phyloP scores from a whole-genome alignment of 2,329 filamentous ascomycete species.

The Rutstroemia sp. region DNA sequence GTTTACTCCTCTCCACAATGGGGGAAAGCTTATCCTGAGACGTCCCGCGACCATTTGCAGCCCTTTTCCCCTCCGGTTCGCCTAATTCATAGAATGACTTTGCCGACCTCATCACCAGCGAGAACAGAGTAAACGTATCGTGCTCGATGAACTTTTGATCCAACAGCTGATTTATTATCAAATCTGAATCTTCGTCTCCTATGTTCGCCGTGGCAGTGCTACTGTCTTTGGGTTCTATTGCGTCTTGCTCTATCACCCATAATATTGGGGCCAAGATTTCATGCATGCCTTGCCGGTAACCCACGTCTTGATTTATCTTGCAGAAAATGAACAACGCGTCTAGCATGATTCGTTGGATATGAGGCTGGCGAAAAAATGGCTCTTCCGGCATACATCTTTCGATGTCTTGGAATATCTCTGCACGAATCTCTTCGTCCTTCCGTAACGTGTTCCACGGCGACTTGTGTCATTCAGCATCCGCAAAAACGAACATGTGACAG shows the following conservation, averaged over 20 bases:
- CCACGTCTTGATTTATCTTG: constrained; percentile 79
- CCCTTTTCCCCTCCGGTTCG: constrained; percentile 36
- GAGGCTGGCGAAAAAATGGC: constrained; percentile 74
- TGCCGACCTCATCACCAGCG: constrained; percentile 77
- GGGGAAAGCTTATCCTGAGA: constrained; percentile 43
- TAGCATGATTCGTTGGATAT: constrained; percentile 72
- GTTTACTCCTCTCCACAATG: constrained; percentile 78
- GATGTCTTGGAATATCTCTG: constrained; percentile 92
- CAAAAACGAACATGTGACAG: neutral
- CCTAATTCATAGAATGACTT: constrained; percentile 72
- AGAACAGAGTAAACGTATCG: constrained; percentile 82
- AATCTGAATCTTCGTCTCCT: constrained; percentile 11
- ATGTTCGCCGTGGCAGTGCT: constrained; percentile 30
- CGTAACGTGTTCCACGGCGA: constrained; percentile 88
- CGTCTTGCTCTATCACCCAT: constrained; percentile 76
- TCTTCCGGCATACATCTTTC: constrained; percentile 86
- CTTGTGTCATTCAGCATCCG: constrained; percentile 46
- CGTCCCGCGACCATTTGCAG: constrained; percentile 14
- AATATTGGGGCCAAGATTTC: constrained; percentile 86
- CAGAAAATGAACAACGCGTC: constrained; percentile 93
- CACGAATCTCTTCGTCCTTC: constrained; percentile 73
- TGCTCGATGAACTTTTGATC: constrained; percentile 75
- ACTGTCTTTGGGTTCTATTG: constrained; percentile 44
- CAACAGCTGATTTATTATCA: constrained; percentile 53
- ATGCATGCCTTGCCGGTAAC: constrained; percentile 98